These are phyloP conservation scores for Camelina sativa DNA, from an alignment of 345 rosid species.

Conservation along the genomic window DNA sequence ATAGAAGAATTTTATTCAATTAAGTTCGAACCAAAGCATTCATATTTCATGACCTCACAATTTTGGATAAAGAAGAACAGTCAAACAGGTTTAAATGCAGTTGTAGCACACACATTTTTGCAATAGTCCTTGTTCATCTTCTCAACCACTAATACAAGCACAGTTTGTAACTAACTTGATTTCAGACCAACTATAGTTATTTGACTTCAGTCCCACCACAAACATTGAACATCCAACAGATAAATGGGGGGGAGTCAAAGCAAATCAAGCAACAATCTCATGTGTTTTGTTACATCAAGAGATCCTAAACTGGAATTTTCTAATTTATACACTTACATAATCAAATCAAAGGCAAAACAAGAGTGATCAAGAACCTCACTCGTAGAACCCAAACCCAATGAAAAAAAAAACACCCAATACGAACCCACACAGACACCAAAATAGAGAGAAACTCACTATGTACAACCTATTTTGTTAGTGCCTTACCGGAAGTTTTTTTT, in stretches of 20 bases:
- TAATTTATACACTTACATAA: slow-evolving; percentile 42
- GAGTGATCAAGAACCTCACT: slow-evolving; percentile 39
- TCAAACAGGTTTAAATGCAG: slow-evolving; percentile 9
- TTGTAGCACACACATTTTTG: slow-evolving; percentile 26
- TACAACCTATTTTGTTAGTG: slow-evolving; percentile 41
- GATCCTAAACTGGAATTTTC: slow-evolving; percentile 10
- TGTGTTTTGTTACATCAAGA: neutral
- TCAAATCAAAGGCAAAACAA: slow-evolving; percentile 30
- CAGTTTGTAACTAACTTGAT: slow-evolving; percentile 14
- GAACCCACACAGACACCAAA: slow-evolving; percentile 35
- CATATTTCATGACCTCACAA: slow-evolving; percentile 12
- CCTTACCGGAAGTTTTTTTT: slow-evolving; percentile 13
- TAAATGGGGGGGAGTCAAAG: neutral
- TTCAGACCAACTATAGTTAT: slow-evolving; percentile 16
- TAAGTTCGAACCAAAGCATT: slow-evolving; percentile 7
- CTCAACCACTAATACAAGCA: slow-evolving; percentile 33
- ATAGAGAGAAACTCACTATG: slow-evolving; percentile 35
- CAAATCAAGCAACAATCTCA: slow-evolving; percentile 25
- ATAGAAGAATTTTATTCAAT: neutral
- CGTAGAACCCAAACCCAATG: slow-evolving; percentile 18
- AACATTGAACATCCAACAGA: slow-evolving; percentile 11
- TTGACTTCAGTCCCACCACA: slow-evolving; percentile 9
- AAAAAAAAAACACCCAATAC: neutral
- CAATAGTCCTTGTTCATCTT: slow-evolving; percentile 21
- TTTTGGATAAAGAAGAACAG: neutral